A percentile compares a stretch with the other conserved stretches of the same genome.
Conservation (phyloP, 345 rosid species). For the Eutrema japonicum region DNA sequence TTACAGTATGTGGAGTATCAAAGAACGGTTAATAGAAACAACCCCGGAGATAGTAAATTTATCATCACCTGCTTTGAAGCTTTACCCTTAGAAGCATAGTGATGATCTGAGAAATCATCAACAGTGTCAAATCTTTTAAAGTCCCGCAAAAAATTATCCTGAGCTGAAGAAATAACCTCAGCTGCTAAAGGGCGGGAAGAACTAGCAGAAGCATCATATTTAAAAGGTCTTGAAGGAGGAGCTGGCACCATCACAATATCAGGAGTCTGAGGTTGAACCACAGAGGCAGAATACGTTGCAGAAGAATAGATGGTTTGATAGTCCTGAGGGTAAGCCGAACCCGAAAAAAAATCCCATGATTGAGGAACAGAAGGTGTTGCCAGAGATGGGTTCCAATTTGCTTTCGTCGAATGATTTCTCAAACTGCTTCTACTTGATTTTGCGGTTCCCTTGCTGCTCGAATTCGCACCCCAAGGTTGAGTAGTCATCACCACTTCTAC, state of each 20-base stretch:
- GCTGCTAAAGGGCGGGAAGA: constrained; percentile 19
- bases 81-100: constrained; percentile 49
- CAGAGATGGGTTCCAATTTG: neutral
- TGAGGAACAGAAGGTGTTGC: constrained; percentile 1
- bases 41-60: neutral
- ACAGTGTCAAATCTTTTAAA: constrained; percentile 76
- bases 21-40: constrained; percentile 11
- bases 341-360: constrained; percentile 10
- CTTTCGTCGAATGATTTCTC: neutral
- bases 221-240: constrained; percentile 25
- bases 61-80: constrained; percentile 56
- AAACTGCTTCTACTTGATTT: constrained; percentile 32
- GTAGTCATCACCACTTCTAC: constrained; percentile 55
- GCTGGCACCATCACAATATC: constrained; percentile 21
- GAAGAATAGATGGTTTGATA: constrained; percentile 4
- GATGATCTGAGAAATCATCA: constrained; percentile 75
- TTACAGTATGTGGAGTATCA: neutral
- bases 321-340: constrained; percentile 10
- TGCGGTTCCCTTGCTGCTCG: constrained; percentile 32
- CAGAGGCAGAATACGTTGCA: neutral
- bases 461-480: constrained; percentile 57
- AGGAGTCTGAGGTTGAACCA: constrained; percentile 30
- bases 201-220: constrained; percentile 28
- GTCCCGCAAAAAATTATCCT: constrained; percentile 53
- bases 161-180: constrained; percentile 25